These are phyloP conservation scores for Xylaria flabelliformis DNA, from an alignment of 495 filamentous ascomycete genomes.

Conservation along the genomic window DNA sequence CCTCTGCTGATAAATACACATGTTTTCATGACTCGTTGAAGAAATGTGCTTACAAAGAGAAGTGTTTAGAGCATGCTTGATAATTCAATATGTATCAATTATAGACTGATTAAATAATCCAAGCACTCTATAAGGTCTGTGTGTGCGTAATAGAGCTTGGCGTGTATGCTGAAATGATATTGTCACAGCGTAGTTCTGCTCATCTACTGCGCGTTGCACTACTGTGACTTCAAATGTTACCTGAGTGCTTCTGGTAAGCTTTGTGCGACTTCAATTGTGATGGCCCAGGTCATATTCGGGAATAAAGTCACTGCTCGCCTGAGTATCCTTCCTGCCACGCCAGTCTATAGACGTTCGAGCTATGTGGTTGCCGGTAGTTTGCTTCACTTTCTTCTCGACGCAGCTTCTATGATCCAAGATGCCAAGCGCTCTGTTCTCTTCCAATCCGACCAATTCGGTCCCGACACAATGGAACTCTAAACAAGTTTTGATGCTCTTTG, in stretches of 20 bases:
- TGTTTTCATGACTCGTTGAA: background rate
- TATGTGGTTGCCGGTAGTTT: background rate
- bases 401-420: background rate
- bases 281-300: background rate
- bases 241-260: background rate
- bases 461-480: constrained; percentile 1
- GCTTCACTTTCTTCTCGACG: background rate
- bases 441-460: background rate
- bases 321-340: background rate
- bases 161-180: background rate
- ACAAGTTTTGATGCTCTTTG: background rate
- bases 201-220: background rate
- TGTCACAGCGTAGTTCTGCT: background rate
- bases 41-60: background rate
- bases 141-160: background rate
- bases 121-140: background rate
- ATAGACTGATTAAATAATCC: background rate
- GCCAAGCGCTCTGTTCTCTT: background rate
- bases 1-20: background rate
- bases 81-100: background rate
- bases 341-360: background rate
- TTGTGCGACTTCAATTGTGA: background rate
- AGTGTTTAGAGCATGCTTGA: background rate
- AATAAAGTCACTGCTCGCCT: background rate
- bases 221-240: background rate